phyloP scores from a whole-genome alignment of 805 yeast species.

The Babjeviella inositovora region DNA sequence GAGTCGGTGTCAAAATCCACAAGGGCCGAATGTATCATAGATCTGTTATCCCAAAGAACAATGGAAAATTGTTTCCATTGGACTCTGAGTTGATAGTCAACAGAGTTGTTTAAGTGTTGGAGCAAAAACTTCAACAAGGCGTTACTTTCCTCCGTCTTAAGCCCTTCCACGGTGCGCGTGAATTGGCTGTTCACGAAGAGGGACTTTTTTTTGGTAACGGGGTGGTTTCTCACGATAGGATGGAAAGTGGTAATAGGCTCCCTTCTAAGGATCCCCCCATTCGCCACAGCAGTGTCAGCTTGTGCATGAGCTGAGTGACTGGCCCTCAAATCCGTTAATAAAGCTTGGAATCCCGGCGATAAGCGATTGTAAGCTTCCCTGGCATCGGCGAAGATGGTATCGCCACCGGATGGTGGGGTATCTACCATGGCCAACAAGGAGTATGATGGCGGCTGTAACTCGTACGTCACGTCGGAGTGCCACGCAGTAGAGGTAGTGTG shows the following conservation, averaged over 20 bases:
- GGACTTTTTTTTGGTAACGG: constrained; percentile 49
- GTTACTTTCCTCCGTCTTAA: constrained; percentile 60
- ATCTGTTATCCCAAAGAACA: constrained; percentile 69
- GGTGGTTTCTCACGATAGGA: constrained; percentile 60
- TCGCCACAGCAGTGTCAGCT: constrained; percentile 23
- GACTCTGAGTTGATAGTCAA: constrained; percentile 56
- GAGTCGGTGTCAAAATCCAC: constrained; percentile 60
- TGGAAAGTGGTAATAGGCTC: constrained; percentile 46
- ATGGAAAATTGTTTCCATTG: constrained; percentile 57
- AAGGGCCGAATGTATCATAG: constrained; percentile 52
- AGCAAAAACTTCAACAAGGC: constrained; percentile 39
- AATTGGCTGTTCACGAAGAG: constrained; percentile 43
- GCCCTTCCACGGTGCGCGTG: constrained; percentile 50
- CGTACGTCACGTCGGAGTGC: constrained; percentile 69
- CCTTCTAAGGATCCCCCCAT: constrained; percentile 56
- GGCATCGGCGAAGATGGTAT: constrained; percentile 59
- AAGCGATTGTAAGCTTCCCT: constrained; percentile 57
- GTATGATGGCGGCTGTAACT: constrained; percentile 55
- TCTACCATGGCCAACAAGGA: constrained; percentile 54
- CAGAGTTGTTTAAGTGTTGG: constrained; percentile 27
- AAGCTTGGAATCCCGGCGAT: constrained; percentile 45
- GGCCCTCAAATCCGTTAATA: constrained; percentile 46
- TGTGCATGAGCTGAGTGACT: constrained; percentile 60
- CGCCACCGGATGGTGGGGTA: constrained; percentile 54
- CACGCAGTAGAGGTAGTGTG: too few relatives aligned